A percentile compares a stretch with the other conserved stretches of the same genome.
Conservation (phyloP, 345 rosid genomes). For the Salix caprea region DNA sequence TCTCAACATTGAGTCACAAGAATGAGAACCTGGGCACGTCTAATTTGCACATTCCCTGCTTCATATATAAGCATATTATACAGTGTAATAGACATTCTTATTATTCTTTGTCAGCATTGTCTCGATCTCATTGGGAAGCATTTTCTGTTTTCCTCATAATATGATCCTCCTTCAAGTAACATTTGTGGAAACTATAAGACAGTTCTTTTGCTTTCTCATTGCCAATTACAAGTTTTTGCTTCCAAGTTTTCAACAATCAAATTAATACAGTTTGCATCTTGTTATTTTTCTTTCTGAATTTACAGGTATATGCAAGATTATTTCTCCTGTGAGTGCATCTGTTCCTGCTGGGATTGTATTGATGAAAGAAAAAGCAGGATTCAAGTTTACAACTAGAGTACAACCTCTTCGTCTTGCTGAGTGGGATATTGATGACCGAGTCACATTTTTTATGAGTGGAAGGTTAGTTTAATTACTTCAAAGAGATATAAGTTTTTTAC, state of each 20-base stretch:
- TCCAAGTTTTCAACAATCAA: neutral
- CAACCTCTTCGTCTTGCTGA: conserved; percentile 98
- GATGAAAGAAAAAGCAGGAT: conserved; percentile 81
- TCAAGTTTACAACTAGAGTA: conserved; percentile 95
- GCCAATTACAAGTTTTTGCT: neutral
- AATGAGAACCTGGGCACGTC: neutral
- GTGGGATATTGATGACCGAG: conserved; percentile 90
- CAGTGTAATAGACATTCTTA: neutral
- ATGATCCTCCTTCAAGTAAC: neutral
- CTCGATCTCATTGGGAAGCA: neutral
- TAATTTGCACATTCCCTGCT: neutral
- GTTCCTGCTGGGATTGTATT: conserved; percentile 93
- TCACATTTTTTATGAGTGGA: conserved; percentile 98
- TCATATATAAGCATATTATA: neutral
- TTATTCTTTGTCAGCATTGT: neutral
- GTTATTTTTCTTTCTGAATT: neutral
- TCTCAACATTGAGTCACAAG: neutral
- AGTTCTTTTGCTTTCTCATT: neutral
- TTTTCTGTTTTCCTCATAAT: neutral
- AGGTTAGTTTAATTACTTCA: conserved; percentile 46
- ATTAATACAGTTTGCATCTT: neutral
- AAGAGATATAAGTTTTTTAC: conserved; percentile 5
- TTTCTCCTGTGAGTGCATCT: conserved; percentile 77
- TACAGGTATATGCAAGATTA: conserved; percentile 90
- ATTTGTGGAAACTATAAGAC: neutral